These are phyloP conservation scores for Cryptosporidium andersoni DNA, from an alignment of 169 alveolate species.

Conservation along the genomic window DNA sequence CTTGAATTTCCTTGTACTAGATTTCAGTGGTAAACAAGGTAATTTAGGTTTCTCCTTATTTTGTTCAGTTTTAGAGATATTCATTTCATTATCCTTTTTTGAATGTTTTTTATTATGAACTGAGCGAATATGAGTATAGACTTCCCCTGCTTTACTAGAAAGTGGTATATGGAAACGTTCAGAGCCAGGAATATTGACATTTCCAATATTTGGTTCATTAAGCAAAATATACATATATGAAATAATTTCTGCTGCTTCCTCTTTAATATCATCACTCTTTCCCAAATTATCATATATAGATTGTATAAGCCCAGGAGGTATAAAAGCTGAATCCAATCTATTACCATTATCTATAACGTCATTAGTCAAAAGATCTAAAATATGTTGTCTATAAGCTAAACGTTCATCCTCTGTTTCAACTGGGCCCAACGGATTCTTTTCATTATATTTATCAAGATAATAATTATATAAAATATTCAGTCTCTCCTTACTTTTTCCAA, in stretches of 20 bases:
- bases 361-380: conserved; percentile 23
- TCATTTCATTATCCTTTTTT: no score
- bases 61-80: no score
- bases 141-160: no score
- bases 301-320: neutral
- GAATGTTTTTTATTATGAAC: no score
- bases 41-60: no score
- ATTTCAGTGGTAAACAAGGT: no score
- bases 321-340: neutral
- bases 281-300: conserved; percentile 21
- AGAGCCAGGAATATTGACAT: no score
- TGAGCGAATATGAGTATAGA: no score
- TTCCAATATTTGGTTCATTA: no score
- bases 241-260: neutral
- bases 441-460: conserved; percentile 17
- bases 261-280: conserved; percentile 4
- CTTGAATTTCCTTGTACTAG: no score
- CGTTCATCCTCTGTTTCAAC: conserved; percentile 49
- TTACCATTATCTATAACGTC: neutral
- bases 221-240: no score
- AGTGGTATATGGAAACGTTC: no score
- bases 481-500: conserved; percentile 37
- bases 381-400: neutral
- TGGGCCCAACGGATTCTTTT: conserved; percentile 67
- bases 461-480: conserved; percentile 6